Conservation (phyloP, 495 filamentous ascomycete genomes). For the Pseudomonodictys pantanalensis region DNA sequence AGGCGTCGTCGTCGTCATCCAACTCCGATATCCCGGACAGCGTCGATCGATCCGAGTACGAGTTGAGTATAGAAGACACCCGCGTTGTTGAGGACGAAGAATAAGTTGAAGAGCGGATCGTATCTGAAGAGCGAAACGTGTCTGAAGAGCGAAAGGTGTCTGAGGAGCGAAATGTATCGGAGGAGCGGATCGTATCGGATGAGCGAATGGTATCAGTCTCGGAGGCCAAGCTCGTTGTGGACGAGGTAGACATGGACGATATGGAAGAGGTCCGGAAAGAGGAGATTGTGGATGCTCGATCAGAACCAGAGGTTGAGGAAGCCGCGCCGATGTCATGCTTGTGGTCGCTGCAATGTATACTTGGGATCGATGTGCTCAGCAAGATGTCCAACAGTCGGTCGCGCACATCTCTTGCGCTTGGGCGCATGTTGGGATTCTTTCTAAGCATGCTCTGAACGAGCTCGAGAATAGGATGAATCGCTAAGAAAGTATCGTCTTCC, state of each 20-base stretch:
- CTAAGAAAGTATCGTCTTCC: conserved; percentile 32
- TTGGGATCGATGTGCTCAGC: conserved; percentile 29
- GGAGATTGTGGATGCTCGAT: conserved; percentile 18
- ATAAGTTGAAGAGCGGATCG: not conserved
- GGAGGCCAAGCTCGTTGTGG: conserved; percentile 6
- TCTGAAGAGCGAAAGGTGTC: not conserved
- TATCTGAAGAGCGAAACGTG: conserved; percentile 5
- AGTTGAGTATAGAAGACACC: conserved; percentile 25
- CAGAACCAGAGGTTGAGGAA: conserved; percentile 7
- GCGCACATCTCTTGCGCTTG: conserved; percentile 35
- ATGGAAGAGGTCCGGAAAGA: conserved; percentile 9
- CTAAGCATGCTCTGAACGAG: conserved; percentile 39
- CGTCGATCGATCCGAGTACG: conserved; percentile 21
- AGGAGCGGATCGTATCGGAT: not conserved
- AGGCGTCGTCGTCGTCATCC: conserved; percentile 23
- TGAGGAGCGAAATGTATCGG: no score
- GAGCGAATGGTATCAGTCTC: conserved; percentile 14
- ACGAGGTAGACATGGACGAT: conserved; percentile 1
- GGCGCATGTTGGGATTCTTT: conserved; percentile 35
- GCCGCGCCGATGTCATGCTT: conserved; percentile 19
- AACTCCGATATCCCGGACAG: conserved; percentile 14
- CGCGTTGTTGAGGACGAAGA: conserved; percentile 4
- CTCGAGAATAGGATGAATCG: conserved; percentile 35
- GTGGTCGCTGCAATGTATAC: conserved; percentile 25
- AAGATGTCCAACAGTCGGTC: conserved; percentile 36